phyloP scores from a whole-genome alignment of 305 asterid species.

The Plantago lanceolata region DNA sequence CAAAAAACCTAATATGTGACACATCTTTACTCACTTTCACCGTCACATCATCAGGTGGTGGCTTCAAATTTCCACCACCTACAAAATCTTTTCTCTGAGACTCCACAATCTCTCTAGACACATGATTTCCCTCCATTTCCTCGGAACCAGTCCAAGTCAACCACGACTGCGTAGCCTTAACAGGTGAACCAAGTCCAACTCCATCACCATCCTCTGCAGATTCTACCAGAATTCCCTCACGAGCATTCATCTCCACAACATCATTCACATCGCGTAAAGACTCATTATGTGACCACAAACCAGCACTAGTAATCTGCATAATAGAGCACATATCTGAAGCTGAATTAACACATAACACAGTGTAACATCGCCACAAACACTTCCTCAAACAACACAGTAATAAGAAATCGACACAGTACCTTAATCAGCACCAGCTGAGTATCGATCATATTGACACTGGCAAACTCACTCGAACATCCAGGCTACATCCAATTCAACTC shows the following conservation, averaged over 20 bases:
- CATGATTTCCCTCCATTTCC: slow-evolving; percentile 36
- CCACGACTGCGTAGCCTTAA: slow-evolving; percentile 44
- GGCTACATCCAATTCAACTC: slow-evolving; percentile 48
- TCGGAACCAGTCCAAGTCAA: slow-evolving; percentile 64
- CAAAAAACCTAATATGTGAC: slow-evolving; percentile 48
- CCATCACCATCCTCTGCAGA: slow-evolving; percentile 25
- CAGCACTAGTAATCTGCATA: slow-evolving; percentile 79
- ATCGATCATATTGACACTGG: slow-evolving; percentile 48
- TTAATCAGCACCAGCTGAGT: slow-evolving; percentile 83
- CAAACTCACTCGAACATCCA: slow-evolving; percentile 90
- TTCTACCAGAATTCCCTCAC: slow-evolving; percentile 23
- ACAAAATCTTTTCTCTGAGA: slow-evolving; percentile 48
- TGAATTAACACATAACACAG: not conserved
- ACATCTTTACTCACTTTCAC: slow-evolving; percentile 51
- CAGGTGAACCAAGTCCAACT: slow-evolving; percentile 44
- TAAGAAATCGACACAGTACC: slow-evolving; percentile 31
- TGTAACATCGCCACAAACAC: not conserved
- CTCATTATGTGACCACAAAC: slow-evolving; percentile 72
- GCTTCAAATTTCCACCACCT: slow-evolving; percentile 36
- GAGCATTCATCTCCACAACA: slow-evolving; percentile 27
- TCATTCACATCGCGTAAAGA: slow-evolving; percentile 30
- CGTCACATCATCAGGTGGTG: slow-evolving; percentile 39
- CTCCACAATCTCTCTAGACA: slow-evolving; percentile 45
- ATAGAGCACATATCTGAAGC: not conserved
- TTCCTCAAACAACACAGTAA: not conserved